These are phyloP conservation scores for Fusarium nygamai DNA, from an alignment of 2,329 filamentous ascomycete genomes.

Conservation along the genomic window DNA sequence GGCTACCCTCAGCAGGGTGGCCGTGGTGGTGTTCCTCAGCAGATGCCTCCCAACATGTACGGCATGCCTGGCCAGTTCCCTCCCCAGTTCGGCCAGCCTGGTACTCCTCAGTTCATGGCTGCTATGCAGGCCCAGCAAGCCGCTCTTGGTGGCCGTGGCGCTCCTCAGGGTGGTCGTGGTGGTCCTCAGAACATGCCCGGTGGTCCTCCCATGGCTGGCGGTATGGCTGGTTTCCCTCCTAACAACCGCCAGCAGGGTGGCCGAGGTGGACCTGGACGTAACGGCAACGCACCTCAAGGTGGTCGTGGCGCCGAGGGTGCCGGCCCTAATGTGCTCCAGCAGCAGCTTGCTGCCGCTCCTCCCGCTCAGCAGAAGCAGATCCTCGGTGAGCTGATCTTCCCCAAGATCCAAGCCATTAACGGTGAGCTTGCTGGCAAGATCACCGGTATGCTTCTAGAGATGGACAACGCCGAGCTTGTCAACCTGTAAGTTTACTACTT, in stretches of 20 bases:
- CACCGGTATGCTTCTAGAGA: conserved; percentile 99
- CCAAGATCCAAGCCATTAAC: conserved; percentile 96
- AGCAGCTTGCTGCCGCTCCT: conserved; percentile 65
- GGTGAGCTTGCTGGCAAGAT: conserved; percentile 98
- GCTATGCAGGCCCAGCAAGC: conserved; percentile 81
- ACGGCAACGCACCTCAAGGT: conserved; percentile 59
- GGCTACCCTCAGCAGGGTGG: conserved; percentile 88
- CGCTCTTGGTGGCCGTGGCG: conserved; percentile 70
- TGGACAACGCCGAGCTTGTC: conserved; percentile 95
- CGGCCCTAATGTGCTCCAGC: conserved; percentile 58
- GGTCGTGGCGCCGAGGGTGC: conserved; percentile 55
- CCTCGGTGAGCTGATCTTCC: conserved; percentile 96
- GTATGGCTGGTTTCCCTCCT: conserved; percentile 67
- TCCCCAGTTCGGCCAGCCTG: conserved; percentile 81
- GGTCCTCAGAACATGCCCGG: conserved; percentile 69
- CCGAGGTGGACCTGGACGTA: conserved; percentile 56
- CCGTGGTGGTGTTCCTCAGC: conserved; percentile 86
- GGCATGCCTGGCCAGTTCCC: conserved; percentile 83
- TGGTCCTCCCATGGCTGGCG: conserved; percentile 70
- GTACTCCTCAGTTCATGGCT: conserved; percentile 81
- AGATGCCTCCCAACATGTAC: conserved; percentile 89
- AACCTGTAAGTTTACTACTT: conserved; percentile 79
- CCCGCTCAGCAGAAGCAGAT: conserved; percentile 96
- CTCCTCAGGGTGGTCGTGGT: conserved; percentile 74
- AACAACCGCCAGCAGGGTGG: conserved; percentile 65